phyloP scores from a whole-genome alignment of 306 rosid species.

The Cucurbita pepo region DNA sequence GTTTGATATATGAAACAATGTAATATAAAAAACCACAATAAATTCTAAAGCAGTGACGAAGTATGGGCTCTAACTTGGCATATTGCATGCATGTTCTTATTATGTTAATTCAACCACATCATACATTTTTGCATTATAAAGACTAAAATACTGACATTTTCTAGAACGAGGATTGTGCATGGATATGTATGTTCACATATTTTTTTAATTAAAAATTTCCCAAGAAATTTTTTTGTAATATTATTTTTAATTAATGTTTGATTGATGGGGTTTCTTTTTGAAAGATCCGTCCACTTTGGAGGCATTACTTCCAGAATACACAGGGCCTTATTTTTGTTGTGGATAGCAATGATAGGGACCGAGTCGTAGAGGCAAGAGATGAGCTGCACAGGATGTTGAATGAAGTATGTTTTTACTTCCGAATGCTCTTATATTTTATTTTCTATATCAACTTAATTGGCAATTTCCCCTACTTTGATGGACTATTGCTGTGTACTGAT shows the following conservation, averaged over 20 bases:
- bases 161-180: background rate
- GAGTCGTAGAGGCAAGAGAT: conserved; percentile 93
- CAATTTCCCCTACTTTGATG: background rate
- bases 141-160: background rate
- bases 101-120: background rate
- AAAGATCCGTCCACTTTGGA: conserved; percentile 96
- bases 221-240: background rate
- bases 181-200: background rate
- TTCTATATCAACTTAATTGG: background rate
- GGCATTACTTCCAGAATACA: conserved; percentile 99
- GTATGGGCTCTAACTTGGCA: background rate
- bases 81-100: background rate
- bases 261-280: conserved; percentile 3
- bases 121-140: background rate
- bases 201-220: background rate
- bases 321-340: conserved; percentile 98
- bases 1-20: background rate
- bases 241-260: background rate
- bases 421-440: background rate
- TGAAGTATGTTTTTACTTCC: conserved; percentile 46
- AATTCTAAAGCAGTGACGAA: background rate
- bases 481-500: background rate
- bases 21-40: background rate
- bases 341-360: conserved; percentile 95
- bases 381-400: conserved; percentile 97